These are phyloP conservation scores for Capronia epimyces DNA, from an alignment of 2,329 filamentous ascomycete genomes.

Conservation along the genomic window DNA sequence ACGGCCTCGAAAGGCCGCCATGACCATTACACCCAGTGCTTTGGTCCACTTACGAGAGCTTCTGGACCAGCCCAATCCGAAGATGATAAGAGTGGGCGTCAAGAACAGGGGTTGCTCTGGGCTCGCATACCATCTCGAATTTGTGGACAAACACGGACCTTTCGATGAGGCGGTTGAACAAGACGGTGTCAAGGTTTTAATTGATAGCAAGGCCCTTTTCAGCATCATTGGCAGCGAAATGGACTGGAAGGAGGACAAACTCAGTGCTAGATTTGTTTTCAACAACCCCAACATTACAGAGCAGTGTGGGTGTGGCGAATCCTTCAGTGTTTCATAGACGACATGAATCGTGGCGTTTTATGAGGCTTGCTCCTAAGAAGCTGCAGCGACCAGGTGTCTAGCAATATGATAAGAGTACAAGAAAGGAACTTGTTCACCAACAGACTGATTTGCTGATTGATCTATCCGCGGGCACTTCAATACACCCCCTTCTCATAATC, in stretches of 20 bases:
- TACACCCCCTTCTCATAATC: constrained; percentile 56
- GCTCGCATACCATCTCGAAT: constrained; percentile 87
- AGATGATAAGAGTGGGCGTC: constrained; percentile 89
- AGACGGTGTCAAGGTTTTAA: constrained; percentile 89
- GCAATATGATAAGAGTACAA: neutral
- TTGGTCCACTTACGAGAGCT: constrained; percentile 71
- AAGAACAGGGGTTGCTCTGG: constrained; percentile 92
- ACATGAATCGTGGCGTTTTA: neutral
- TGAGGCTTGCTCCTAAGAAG: neutral
- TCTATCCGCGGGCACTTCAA: constrained; percentile 25
- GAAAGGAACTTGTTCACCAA: neutral
- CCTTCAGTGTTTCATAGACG: constrained; percentile 67
- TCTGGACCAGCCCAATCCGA: constrained; percentile 78
- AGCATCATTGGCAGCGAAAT: constrained; percentile 98
- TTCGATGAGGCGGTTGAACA: constrained; percentile 94
- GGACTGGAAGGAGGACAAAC: constrained; percentile 96
- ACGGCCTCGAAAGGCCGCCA: constrained; percentile 80
- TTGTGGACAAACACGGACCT: constrained; percentile 79
- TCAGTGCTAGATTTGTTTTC: constrained; percentile 89
- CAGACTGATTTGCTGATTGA: neutral
- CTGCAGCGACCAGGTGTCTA: constrained; percentile 3
- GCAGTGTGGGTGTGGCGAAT: constrained; percentile 92
- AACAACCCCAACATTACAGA: constrained; percentile 98
- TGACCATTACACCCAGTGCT: constrained; percentile 75
- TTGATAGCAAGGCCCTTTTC: constrained; percentile 94